A percentile compares a stretch with the other conserved stretches of the same genome.
Evolutionary conservation across 345 rosid species (phyloP).

Genomic region (Linum lewisii): DNA sequence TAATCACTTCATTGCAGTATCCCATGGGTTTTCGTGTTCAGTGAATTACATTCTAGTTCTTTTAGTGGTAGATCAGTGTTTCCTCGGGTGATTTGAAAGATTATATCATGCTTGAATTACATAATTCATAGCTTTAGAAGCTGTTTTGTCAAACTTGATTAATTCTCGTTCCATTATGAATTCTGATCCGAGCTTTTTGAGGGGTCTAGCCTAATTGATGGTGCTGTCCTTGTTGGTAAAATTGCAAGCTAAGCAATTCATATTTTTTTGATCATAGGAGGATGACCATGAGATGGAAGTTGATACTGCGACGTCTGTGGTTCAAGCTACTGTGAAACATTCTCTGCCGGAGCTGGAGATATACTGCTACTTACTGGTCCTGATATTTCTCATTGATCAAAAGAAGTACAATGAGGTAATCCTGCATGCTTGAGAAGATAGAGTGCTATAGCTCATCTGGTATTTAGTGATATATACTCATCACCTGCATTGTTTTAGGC

Average conservation of each 20-base stretch:
- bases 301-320: slow-evolving; percentile 56
- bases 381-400: slow-evolving; percentile 71
- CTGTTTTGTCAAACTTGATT: background rate
- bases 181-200: too few relatives aligned
- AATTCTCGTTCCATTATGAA: background rate
- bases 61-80: background rate
- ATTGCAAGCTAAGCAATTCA: background rate
- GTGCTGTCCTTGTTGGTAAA: background rate
- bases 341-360: slow-evolving; percentile 66
- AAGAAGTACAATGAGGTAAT: slow-evolving; percentile 59
- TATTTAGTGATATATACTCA: background rate
- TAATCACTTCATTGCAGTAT: background rate
- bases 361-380: slow-evolving; percentile 57
- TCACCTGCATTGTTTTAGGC: slow-evolving; percentile 34
- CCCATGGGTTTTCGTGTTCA: background rate
- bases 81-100: background rate
- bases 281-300: slow-evolving; percentile 89
- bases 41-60: background rate
- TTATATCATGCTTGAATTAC: too few relatives aligned
- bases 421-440: background rate
- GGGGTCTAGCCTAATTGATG: too few relatives aligned
- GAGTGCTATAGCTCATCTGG: background rate
- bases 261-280: slow-evolving; percentile 25
- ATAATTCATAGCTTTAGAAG: too few relatives aligned
- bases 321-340: slow-evolving; percentile 44